Base-by-base conservation (phyloP, 2,329 filamentous ascomycete genomes). In the Nannizziopsis barbatae region DNA sequence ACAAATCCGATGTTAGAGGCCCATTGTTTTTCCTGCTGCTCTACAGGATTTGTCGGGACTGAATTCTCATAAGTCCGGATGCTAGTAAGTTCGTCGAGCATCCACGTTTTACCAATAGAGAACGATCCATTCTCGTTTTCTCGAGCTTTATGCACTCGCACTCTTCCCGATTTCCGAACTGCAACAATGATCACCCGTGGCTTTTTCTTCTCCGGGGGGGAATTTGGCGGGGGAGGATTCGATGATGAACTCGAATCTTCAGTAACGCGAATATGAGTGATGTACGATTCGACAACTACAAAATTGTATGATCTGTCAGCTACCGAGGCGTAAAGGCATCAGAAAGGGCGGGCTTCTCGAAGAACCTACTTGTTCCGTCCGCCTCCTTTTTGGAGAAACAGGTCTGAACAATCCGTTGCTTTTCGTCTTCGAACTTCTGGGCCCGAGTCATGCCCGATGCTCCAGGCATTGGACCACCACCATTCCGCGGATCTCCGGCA, bases 71-170 rank as follows among this genome's bases (percentile, higher is more conserved):
- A 96, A 20, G 87, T 92, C 64, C 94, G 84, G 55, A 98, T 85
- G 40, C 77, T 75, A 3, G 78, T 77, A 42, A 98, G 71, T 62
- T 98, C 92, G 66, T 96, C 90, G 57, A 98, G 77, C 63, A 89
- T 85, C 92, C 92, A 98, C 2, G 92, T 95, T 71, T 98, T 98
- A 56, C 92, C 92, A 57, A 98, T 95, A 15, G 90, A 96, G 66
- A 95, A 98, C 18, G 86, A 81, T 49, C 88, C 88, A 65, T 95
- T 95, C 49, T 78, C 75, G 64, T 98, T 98, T 70, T 98, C 92
- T 58, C 94, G 83, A 50, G 88, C 90, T 68, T 98, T 98, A 73
- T 98, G 92, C 72, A 98, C 81, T 60, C 89, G 85, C 43, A 98
- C 90, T 52, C 88, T 78, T 48, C 90, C 92, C 1, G 90, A 95